Percentiles rank a stretch among this genome's conserved stretches.
Evolutionary conservation across 2,329 filamentous ascomycete genomes (phyloP).

Genomic region (Beauveria rudraprayagi): DNA sequence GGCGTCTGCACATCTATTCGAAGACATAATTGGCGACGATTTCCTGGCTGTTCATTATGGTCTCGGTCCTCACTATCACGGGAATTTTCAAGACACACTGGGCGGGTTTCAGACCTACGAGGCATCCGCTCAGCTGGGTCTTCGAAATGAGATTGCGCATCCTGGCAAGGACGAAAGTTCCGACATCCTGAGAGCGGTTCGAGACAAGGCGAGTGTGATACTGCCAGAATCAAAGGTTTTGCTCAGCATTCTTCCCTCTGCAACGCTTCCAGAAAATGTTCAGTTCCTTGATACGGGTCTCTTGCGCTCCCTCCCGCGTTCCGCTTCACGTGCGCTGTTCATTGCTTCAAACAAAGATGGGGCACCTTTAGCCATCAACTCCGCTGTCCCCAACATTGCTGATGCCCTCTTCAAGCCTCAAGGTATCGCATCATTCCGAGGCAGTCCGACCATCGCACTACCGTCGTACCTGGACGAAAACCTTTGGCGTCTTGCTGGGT

Average conservation of each 20-base stretch:
- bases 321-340: conserved; percentile 54
- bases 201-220: conserved; percentile 73
- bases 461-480: conserved; percentile 86
- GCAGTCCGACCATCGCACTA: conserved; percentile 70
- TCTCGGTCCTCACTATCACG: conserved; percentile 82
- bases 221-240: conserved; percentile 75
- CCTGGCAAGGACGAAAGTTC: conserved; percentile 85
- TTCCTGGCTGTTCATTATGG: conserved; percentile 84
- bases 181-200: conserved; percentile 82
- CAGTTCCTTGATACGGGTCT: conserved; percentile 69
- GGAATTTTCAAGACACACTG: conserved; percentile 93
- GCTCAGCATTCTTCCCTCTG: conserved; percentile 73
- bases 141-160: conserved; percentile 85
- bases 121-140: conserved; percentile 80
- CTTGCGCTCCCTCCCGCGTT: conserved; percentile 66
- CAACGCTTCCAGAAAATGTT: conserved; percentile 74
- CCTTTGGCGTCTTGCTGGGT: conserved; percentile 87
- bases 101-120: conserved; percentile 95
- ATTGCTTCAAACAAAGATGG: conserved; percentile 39
- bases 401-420: conserved; percentile 77
- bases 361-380: conserved; percentile 78
- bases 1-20: conserved; percentile 81
- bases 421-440: conserved; percentile 74
- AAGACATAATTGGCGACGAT: conserved; percentile 83
- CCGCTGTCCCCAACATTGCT: conserved; percentile 76